These are phyloP conservation scores for Nigrospora sphaerica DNA, from an alignment of 2,329 filamentous ascomycete genomes.

Conservation along the genomic window DNA sequence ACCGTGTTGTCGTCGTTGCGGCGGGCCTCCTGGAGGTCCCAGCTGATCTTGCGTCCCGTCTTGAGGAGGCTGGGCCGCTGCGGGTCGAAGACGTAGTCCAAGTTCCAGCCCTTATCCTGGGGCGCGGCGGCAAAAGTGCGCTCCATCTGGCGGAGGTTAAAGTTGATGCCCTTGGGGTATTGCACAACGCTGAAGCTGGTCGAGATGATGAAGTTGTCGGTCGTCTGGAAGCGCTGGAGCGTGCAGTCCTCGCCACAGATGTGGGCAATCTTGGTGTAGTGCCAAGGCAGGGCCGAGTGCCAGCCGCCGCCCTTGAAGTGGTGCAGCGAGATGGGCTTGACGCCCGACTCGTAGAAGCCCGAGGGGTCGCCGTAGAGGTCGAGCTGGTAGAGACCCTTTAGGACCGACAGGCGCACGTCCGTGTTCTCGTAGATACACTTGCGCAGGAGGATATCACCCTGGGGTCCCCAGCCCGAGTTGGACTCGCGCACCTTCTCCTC, in stretches of 20 bases:
- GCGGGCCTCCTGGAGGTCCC: slow-evolving; percentile 45
- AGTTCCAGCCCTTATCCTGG: slow-evolving; percentile 41
- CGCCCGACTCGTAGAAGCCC: slow-evolving; percentile 57
- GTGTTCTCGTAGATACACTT: slow-evolving; percentile 60
- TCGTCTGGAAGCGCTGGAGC: slow-evolving; percentile 49
- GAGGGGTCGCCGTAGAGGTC: slow-evolving; percentile 54
- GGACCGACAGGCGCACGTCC: slow-evolving; percentile 46
- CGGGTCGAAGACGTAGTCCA: slow-evolving; percentile 44
- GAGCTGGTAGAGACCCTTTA: slow-evolving; percentile 54
- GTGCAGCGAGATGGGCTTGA: slow-evolving; percentile 54
- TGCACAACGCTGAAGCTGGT: slow-evolving; percentile 54
- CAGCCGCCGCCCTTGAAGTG: slow-evolving; percentile 57
- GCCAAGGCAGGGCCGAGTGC: slow-evolving; percentile 46
- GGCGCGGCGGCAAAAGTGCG: slow-evolving; percentile 42
- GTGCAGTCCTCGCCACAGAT: slow-evolving; percentile 55
- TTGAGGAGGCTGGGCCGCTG: slow-evolving; percentile 38
- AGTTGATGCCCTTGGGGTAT: slow-evolving; percentile 44
- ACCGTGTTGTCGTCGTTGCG: slow-evolving; percentile 41
- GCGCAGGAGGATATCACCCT: slow-evolving; percentile 54
- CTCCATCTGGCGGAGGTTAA: slow-evolving; percentile 43
- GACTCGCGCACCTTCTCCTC: slow-evolving; percentile 45
- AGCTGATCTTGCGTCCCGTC: slow-evolving; percentile 44
- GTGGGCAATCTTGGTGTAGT: slow-evolving; percentile 49
- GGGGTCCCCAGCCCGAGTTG: slow-evolving; percentile 51
- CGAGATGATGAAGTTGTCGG: slow-evolving; percentile 47